Percentiles rank a stretch among this genome's conserved stretches.
phyloP scores from a whole-genome alignment of 306 rosid species.

The Fragaria ananassa region DNA sequence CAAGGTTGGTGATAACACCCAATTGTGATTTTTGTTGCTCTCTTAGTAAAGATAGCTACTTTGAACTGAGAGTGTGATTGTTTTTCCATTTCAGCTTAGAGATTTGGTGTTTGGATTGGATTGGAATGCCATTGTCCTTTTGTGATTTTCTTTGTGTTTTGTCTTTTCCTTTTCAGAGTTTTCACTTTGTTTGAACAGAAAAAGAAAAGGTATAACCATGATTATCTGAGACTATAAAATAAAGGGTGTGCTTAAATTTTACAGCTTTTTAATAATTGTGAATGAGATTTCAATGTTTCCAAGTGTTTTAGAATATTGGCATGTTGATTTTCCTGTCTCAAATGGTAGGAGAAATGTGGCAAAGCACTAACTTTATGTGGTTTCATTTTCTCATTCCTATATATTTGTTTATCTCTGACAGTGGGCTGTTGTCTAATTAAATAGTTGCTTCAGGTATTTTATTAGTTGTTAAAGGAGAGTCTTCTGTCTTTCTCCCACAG shows the following conservation, averaged over 20 bases:
- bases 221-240: neutral
- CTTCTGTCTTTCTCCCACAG: conserved; percentile 22
- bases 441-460: conserved; percentile 41
- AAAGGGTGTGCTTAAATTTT: conserved; percentile 30
- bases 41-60: conserved; percentile 14
- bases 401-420: conserved; percentile 22
- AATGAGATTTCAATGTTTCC: conserved; percentile 32
- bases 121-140: conserved; percentile 38
- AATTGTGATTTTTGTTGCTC: conserved; percentile 17
- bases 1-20: conserved; percentile 20
- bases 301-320: conserved; percentile 16
- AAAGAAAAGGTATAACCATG: neutral
- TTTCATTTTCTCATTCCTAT: conserved; percentile 31
- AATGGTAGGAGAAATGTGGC: conserved; percentile 43
- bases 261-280: conserved; percentile 42
- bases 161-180: neutral
- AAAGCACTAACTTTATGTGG: conserved; percentile 28
- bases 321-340: conserved; percentile 40
- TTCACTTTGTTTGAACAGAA: conserved; percentile 1
- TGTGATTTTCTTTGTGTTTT: conserved; percentile 16
- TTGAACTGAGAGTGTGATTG: conserved; percentile 26
- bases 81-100: conserved; percentile 14
- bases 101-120: conserved; percentile 43
- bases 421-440: conserved; percentile 37
- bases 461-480: conserved; percentile 39